Conservation (phyloP, 1,284 basidiomycete species). For the Leccinum pachyderme region DNA sequence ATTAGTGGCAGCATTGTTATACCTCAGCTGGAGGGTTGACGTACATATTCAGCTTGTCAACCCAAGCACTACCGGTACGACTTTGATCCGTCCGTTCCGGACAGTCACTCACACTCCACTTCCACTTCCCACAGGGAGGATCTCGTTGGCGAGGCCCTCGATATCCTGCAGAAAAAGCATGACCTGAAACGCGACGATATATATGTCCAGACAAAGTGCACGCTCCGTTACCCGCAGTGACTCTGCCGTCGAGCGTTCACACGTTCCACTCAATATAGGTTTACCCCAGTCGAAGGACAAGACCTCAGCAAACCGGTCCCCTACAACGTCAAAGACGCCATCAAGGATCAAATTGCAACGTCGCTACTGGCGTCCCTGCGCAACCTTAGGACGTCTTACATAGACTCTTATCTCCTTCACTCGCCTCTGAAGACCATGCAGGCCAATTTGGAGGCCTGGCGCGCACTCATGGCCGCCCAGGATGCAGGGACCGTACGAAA, state of each 20-base stretch:
- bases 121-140: constrained; percentile 54
- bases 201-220: constrained; percentile 76
- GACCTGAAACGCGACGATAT: constrained; percentile 59
- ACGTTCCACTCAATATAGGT: constrained; percentile 41
- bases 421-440: constrained; percentile 61
- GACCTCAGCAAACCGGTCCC: constrained; percentile 68
- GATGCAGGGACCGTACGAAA: constrained; percentile 58
- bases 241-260: constrained; percentile 2
- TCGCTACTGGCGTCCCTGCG: constrained; percentile 65
- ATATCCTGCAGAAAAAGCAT: constrained; percentile 49
- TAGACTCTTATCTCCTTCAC: constrained; percentile 78
- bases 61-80: constrained; percentile 70
- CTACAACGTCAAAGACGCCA: constrained; percentile 55
- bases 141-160: constrained; percentile 71
- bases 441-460: constrained; percentile 68
- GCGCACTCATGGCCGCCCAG: constrained; percentile 55
- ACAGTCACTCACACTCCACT: background rate
- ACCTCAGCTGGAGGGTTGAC: constrained; percentile 15
- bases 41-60: constrained; percentile 59
- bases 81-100: background rate
- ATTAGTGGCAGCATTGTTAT: constrained; percentile 1
- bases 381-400: constrained; percentile 65
- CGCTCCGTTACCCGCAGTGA: constrained; percentile 4
- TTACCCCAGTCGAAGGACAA: constrained; percentile 70
- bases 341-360: constrained; percentile 58